Percentiles rank a stretch among this genome's conserved stretches.
Evolutionary conservation across 2,329 filamentous ascomycete species (phyloP).

Genomic region (Raffaelea deltoideospora): DNA sequence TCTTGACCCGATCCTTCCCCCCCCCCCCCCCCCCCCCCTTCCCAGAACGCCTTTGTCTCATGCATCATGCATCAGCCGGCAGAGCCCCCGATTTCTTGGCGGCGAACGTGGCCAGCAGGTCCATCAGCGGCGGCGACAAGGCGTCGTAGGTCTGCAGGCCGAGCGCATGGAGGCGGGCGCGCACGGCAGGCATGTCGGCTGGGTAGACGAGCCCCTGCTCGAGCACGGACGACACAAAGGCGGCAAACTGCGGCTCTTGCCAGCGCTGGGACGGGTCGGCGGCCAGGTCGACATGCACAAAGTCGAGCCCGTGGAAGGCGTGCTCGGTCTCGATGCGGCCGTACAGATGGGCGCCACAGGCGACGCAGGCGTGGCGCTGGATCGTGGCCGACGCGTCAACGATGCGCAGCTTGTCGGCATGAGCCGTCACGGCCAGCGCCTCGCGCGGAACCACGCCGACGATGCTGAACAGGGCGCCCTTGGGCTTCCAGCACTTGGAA

Average conservation of each 20-base stretch:
- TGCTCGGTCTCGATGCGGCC: slow-evolving; percentile 51
- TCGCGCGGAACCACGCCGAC: slow-evolving; percentile 44
- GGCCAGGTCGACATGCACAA: slow-evolving; percentile 50
- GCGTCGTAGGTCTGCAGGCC: slow-evolving; percentile 50
- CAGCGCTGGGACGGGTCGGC: slow-evolving; percentile 39
- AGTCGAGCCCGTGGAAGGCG: slow-evolving; percentile 53
- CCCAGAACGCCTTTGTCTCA: not conserved
- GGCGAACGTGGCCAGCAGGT: slow-evolving; percentile 39
- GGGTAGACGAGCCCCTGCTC: slow-evolving; percentile 52
- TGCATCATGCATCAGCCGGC: slow-evolving; percentile 6
- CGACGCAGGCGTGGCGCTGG: slow-evolving; percentile 43
- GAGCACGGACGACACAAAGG: slow-evolving; percentile 51
- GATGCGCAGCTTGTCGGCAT: slow-evolving; percentile 39
- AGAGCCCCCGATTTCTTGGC: slow-evolving; percentile 28
- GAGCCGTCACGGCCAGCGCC: slow-evolving; percentile 39
- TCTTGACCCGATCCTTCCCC: too few relatives aligned
- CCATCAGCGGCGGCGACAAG: slow-evolving; percentile 48
- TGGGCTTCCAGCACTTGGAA: slow-evolving; percentile 58
- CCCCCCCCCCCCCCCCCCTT: too few relatives aligned
- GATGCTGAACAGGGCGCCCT: slow-evolving; percentile 46
- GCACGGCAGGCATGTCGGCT: slow-evolving; percentile 36
- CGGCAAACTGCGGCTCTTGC: slow-evolving; percentile 58
- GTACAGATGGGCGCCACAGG: slow-evolving; percentile 47
- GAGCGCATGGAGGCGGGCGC: slow-evolving; percentile 32
- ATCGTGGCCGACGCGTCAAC: slow-evolving; percentile 42